phyloP scores from a whole-genome alignment of 2,329 filamentous ascomycete species.

The Ascomycota sp. region DNA sequence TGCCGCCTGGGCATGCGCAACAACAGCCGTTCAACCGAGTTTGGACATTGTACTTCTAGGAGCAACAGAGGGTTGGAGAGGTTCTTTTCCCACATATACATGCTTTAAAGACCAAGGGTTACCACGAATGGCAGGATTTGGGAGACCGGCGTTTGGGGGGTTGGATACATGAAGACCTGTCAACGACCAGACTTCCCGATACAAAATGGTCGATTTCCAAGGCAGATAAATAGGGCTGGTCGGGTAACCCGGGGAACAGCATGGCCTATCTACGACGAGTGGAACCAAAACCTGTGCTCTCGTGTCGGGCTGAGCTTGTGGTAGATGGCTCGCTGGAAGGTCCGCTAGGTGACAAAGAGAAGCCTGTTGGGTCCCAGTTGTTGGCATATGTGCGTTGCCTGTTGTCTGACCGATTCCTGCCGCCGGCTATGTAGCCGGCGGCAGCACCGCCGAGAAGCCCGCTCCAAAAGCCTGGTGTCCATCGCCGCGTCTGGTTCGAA shows the following conservation, averaged over 20 bases:
- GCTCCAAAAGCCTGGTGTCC: slow-evolving; percentile 58
- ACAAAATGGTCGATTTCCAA: not conserved
- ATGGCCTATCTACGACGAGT: slow-evolving; percentile 33
- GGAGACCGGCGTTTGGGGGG: slow-evolving; percentile 3
- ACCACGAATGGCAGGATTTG: not conserved
- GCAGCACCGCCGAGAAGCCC: slow-evolving; percentile 49
- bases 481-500: slow-evolving; percentile 20
- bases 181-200: slow-evolving; percentile 1
- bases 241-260: not conserved
- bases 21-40: slow-evolving; percentile 1
- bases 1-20: not conserved
- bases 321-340: no score
- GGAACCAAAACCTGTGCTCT: slow-evolving; percentile 55
- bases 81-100: slow-evolving; percentile 5
- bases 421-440: slow-evolving; percentile 43
- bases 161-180: slow-evolving; percentile 4
- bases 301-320: slow-evolving; percentile 26
- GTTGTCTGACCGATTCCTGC: slow-evolving; percentile 16
- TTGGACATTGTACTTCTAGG: slow-evolving; percentile 10
- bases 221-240: not conserved
- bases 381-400: slow-evolving; percentile 13
- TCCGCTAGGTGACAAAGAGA: no score
- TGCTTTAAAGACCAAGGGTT: slow-evolving; percentile 3
- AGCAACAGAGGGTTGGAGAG: slow-evolving; percentile 2
- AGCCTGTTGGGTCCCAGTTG: slow-evolving; percentile 7